A percentile compares a stretch with the other conserved stretches of the same genome.
Conservation (phyloP, 257 asterid genomes). For the Solanum tarijense region DNA sequence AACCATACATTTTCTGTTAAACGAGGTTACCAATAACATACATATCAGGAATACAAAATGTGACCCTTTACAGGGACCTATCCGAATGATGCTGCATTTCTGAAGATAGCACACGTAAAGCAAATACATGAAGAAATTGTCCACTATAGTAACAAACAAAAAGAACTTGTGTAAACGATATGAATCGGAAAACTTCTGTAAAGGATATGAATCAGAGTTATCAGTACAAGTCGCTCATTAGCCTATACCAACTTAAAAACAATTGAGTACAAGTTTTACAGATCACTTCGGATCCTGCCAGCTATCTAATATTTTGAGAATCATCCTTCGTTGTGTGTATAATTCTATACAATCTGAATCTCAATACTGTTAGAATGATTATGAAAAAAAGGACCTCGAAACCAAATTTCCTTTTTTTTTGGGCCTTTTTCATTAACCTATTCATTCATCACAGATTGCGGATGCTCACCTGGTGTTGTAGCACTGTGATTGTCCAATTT, state of each 20-base stretch:
- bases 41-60: background rate
- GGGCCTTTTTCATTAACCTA: constrained; percentile 5
- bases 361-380: constrained; percentile 27
- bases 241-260: constrained; percentile 25
- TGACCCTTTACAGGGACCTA: background rate
- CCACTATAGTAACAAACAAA: constrained; percentile 29
- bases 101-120: background rate
- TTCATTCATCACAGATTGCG: constrained; percentile 9
- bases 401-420: constrained; percentile 1
- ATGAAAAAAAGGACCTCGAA: constrained; percentile 14
- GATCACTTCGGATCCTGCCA: constrained; percentile 40
- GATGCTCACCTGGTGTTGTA: constrained; percentile 13
- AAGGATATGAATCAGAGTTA: background rate
- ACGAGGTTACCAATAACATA: background rate
- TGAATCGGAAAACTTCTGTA: background rate
- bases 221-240: constrained; percentile 24
- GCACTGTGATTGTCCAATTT: background rate
- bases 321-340: constrained; percentile 24
- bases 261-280: constrained; percentile 19
- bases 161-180: constrained; percentile 1
- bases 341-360: constrained; percentile 42
- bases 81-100: background rate
- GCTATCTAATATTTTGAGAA: constrained; percentile 28
- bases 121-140: background rate
- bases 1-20: background rate